These are phyloP conservation scores for Nemania bipapillata DNA, from an alignment of 2,329 filamentous ascomycete genomes.

Conservation along the genomic window DNA sequence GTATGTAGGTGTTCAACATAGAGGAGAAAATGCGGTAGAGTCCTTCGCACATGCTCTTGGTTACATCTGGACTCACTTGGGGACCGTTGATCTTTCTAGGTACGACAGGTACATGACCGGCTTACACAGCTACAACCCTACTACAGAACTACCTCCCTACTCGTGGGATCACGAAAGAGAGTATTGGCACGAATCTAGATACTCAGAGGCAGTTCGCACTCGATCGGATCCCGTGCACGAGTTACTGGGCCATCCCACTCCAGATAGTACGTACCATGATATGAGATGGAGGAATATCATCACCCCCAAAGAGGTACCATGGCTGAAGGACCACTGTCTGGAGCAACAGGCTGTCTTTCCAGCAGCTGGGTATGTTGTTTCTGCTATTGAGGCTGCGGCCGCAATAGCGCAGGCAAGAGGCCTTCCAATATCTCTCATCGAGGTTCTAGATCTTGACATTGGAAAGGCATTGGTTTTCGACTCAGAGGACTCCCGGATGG, in stretches of 20 bases:
- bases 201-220: not conserved
- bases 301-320: not conserved
- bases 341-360: conserved; percentile 12
- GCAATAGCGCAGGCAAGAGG: not conserved
- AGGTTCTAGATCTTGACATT: not conserved
- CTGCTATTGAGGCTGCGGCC: not conserved
- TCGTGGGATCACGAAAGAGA: conserved; percentile 27
- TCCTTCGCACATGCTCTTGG: conserved; percentile 10
- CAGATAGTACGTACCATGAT: not conserved
- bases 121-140: not conserved
- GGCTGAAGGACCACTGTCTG: conserved; percentile 4
- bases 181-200: conserved; percentile 27
- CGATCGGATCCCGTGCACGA: not conserved
- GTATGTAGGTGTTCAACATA: conserved; percentile 4
- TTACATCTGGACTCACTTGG: not conserved
- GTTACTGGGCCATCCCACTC: not conserved
- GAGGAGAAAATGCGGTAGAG: not conserved
- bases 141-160: conserved; percentile 29
- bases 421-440: not conserved
- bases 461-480: no score
- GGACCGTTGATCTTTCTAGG: not conserved
- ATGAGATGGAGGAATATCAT: not conserved
- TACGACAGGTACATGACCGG: conserved; percentile 3
- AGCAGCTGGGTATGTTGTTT: conserved; percentile 1
- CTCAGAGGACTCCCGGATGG: no score